phyloP scores from a whole-genome alignment of 257 asterid genomes.

The Lantana camara region DNA sequence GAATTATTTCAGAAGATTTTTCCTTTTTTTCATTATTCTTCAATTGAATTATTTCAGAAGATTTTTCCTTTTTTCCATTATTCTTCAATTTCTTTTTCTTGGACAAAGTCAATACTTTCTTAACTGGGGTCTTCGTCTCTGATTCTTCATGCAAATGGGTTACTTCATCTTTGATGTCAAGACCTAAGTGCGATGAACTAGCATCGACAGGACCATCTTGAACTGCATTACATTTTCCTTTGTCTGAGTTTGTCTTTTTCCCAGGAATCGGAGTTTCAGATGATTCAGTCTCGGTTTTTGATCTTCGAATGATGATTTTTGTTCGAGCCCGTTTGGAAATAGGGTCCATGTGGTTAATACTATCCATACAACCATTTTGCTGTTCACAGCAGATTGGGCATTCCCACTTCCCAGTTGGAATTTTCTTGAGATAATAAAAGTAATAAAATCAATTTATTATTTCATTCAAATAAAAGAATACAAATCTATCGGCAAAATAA shows the following conservation, averaged over 20 bases:
- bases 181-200: slow-evolving; percentile 37
- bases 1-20: slow-evolving; percentile 33
- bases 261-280: slow-evolving; percentile 53
- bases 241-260: slow-evolving; percentile 49
- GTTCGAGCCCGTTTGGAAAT: slow-evolving; percentile 65
- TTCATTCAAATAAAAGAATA: slow-evolving; percentile 20
- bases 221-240: slow-evolving; percentile 45
- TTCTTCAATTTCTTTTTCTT: slow-evolving; percentile 38
- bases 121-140: slow-evolving; percentile 34
- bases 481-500: slow-evolving; percentile 20
- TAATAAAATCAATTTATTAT: slow-evolving; percentile 8
- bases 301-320: slow-evolving; percentile 52
- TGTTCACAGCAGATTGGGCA: slow-evolving; percentile 60
- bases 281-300: slow-evolving; percentile 50
- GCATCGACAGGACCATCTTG: slow-evolving; percentile 51
- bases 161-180: slow-evolving; percentile 39
- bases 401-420: slow-evolving; percentile 78
- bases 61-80: slow-evolving; percentile 25
- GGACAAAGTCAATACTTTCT: slow-evolving; percentile 38
- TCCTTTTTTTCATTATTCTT: slow-evolving; percentile 19
- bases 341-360: slow-evolving; percentile 44
- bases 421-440: slow-evolving; percentile 41
- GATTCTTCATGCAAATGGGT: slow-evolving; percentile 35
- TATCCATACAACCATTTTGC: slow-evolving; percentile 39
- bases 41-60: slow-evolving; percentile 41